Evolutionary conservation across 495 filamentous ascomycete genomes (phyloP).

Genomic region (Lasiosphaeria hispida): DNA sequence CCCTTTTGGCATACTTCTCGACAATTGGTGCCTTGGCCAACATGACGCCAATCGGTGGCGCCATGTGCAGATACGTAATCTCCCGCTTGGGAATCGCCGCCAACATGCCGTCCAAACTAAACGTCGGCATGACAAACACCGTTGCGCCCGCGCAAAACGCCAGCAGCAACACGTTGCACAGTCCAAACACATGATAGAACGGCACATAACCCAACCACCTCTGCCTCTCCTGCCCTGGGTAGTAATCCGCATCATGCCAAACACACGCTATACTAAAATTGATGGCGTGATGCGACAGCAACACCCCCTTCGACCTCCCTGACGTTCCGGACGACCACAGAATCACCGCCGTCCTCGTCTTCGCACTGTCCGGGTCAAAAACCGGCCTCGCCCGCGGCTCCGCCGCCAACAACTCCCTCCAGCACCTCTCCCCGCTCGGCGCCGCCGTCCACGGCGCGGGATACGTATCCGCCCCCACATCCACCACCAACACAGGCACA

Average conservation of each 20-base stretch:
- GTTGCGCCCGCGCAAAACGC: slow-evolving; percentile 55
- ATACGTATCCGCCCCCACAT: slow-evolving; percentile 23
- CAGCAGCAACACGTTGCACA: slow-evolving; percentile 50
- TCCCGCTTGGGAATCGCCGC: slow-evolving; percentile 49
- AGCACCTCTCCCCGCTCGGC: slow-evolving; percentile 4
- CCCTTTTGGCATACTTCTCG: slow-evolving; percentile 54
- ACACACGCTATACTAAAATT: slow-evolving; percentile 29
- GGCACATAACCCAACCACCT: slow-evolving; percentile 47
- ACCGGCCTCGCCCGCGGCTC: neutral
- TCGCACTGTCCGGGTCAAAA: slow-evolving; percentile 7
- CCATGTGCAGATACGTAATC: slow-evolving; percentile 60
- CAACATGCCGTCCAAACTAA: slow-evolving; percentile 58
- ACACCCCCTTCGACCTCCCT: slow-evolving; percentile 77
- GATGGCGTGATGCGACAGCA: slow-evolving; percentile 61
- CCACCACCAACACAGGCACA: slow-evolving; percentile 30
- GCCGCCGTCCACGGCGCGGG: slow-evolving; percentile 13
- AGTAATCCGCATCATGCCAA: slow-evolving; percentile 38
- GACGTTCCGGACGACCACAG: slow-evolving; percentile 88
- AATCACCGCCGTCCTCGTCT: slow-evolving; percentile 43
- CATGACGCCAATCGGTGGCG: slow-evolving; percentile 68
- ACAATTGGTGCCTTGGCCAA: slow-evolving; percentile 63
- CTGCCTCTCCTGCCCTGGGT: slow-evolving; percentile 45
- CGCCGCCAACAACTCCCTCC: slow-evolving; percentile 22
- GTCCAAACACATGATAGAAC: slow-evolving; percentile 38
- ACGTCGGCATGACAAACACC: slow-evolving; percentile 58